Conservation (phyloP, 345 rosid species). For the Lepidium aucheri region DNA sequence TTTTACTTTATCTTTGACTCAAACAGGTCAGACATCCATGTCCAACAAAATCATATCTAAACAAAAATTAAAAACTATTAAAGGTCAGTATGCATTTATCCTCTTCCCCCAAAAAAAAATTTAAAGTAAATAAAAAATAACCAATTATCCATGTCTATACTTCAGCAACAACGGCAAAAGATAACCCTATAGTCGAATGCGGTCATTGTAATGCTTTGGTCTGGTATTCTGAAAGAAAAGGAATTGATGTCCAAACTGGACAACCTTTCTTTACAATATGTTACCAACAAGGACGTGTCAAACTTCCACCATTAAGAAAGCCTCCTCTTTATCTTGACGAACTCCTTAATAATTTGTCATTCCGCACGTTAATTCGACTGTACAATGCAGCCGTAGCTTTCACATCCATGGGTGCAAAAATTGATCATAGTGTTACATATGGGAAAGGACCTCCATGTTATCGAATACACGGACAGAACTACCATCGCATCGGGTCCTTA, state of each 20-base stretch:
- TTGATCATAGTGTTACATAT: neutral
- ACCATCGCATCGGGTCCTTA: neutral
- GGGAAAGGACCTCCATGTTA: neutral
- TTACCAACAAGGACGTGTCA: neutral
- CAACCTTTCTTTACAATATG: neutral
- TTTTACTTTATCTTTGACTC: too few species aligned
- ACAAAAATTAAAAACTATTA: too few species aligned
- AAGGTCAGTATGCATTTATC: too few species aligned
- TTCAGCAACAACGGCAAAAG: too few species aligned
- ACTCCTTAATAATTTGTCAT: neutral
- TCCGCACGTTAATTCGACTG: neutral
- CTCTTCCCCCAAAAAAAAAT: too few species aligned
- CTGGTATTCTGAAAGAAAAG: neutral
- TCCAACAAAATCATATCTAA: too few species aligned
- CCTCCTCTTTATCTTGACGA: neutral
- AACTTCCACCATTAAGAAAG: too few species aligned
- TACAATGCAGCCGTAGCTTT: neutral
- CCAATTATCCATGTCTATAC: too few species aligned
- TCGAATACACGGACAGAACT: neutral
- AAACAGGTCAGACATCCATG: too few species aligned
- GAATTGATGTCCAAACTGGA: neutral
- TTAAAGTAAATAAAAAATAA: too few species aligned
- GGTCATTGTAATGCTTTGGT: neutral
- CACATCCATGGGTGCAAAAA: neutral
- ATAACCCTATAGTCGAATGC: too few species aligned